A percentile compares a stretch with the other conserved stretches of the same genome.
Conservation (phyloP, 2,329 filamentous ascomycete genomes). For the Fusarium heterosporum region DNA sequence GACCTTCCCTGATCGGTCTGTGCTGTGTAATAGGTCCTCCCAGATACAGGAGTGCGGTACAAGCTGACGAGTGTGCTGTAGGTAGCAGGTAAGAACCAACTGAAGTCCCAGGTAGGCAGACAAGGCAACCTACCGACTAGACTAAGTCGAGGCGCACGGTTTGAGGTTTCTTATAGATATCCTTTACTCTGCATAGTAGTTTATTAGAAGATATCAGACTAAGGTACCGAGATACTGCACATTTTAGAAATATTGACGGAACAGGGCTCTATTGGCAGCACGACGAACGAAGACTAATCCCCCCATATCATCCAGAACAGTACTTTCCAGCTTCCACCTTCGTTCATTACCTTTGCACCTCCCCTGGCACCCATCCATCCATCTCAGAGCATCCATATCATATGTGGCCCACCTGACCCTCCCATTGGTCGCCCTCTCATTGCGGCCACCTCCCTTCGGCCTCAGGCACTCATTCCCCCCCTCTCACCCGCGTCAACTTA, state of each 20-base stretch:
- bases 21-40: conserved; percentile 20
- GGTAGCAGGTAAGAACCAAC: neutral
- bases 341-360: conserved; percentile 16
- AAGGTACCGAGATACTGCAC: no score
- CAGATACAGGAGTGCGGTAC: conserved; percentile 25
- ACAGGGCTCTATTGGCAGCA: no score
- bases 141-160: no score
- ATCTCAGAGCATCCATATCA: conserved; percentile 19
- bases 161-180: no score
- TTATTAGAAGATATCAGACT: no score
- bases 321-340: conserved; percentile 32
- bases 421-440: conserved; percentile 36
- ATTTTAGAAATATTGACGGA: no score
- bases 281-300: neutral
- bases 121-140: neutral
- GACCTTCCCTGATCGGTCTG: conserved; percentile 28
- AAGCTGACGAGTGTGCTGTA: conserved; percentile 14
- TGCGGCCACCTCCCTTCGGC: conserved; percentile 24
- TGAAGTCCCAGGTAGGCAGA: neutral
- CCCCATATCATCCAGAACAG: neutral
- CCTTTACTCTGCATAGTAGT: no score
- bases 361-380: conserved; percentile 33
- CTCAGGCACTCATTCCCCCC: conserved; percentile 38
- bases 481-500: conserved; percentile 41
- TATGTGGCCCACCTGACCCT: conserved; percentile 38